Conservation (phyloP, 2,329 filamentous ascomycete genomes). For the Pseudogymnoascus sp. region DNA sequence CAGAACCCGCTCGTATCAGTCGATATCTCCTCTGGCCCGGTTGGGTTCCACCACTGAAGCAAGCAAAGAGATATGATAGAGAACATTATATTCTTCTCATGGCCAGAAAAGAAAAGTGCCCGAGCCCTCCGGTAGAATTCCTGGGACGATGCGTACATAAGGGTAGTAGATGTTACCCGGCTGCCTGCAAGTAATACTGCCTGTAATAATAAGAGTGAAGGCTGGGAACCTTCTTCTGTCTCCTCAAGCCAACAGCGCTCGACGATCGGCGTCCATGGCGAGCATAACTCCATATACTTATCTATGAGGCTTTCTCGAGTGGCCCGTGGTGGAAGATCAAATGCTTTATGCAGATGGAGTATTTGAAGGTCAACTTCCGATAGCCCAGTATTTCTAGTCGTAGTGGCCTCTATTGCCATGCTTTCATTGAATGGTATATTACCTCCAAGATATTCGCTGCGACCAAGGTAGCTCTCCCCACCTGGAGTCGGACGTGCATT, state of each 20-base stretch:
- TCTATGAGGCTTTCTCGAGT: slow-evolving; percentile 14
- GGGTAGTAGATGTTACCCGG: slow-evolving; percentile 29
- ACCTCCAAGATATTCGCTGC: slow-evolving; percentile 8
- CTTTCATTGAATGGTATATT: slow-evolving; percentile 9
- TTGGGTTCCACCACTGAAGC: slow-evolving; percentile 31
- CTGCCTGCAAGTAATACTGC: slow-evolving; percentile 35
- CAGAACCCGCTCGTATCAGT: slow-evolving; percentile 38
- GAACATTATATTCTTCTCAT: slow-evolving; percentile 29
- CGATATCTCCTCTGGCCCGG: slow-evolving; percentile 30
- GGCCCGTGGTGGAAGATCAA: slow-evolving; percentile 15
- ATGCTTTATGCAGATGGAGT: slow-evolving; percentile 2
- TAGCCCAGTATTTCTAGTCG: background rate
- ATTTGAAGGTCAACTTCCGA: slow-evolving; percentile 8
- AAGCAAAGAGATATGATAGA: slow-evolving; percentile 26
- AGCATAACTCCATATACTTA: slow-evolving; percentile 19
- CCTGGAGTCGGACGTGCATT: background rate
- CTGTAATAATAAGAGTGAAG: slow-evolving; percentile 29
- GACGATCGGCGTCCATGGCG: slow-evolving; percentile 21
- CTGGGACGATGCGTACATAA: slow-evolving; percentile 23
- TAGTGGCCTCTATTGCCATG: background rate
- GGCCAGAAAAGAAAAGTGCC: slow-evolving; percentile 29
- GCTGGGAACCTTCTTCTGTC: slow-evolving; percentile 20
- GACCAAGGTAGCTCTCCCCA: slow-evolving; percentile 6
- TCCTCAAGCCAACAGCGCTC: slow-evolving; percentile 25
- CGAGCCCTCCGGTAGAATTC: slow-evolving; percentile 29